These are phyloP conservation scores for Aureobasidium uvarum DNA, from an alignment of 2,329 filamentous ascomycete species.

Conservation along the genomic window DNA sequence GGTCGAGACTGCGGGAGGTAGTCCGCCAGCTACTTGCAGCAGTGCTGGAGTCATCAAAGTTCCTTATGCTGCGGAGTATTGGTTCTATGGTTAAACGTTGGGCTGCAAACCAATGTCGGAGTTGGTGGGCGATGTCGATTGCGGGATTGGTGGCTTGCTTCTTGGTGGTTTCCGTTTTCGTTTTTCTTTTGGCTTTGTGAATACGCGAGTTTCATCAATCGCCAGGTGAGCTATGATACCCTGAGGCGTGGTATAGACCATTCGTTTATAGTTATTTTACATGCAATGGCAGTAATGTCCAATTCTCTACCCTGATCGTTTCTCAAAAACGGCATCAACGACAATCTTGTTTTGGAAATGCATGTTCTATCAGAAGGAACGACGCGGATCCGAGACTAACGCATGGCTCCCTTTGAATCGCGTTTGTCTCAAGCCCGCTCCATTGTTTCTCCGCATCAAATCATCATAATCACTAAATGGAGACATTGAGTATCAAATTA, in stretches of 20 bases:
- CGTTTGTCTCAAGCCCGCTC: background rate
- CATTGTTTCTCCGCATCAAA: background rate
- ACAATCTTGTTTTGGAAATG: no score
- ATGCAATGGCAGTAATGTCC: background rate
- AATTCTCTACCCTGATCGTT: background rate
- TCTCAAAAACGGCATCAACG: no score
- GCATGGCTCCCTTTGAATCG: background rate
- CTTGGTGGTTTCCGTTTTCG: background rate
- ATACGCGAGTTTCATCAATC: background rate
- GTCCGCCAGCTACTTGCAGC: slow-evolving; percentile 43
- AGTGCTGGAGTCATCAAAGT: slow-evolving; percentile 39
- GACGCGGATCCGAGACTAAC: background rate
- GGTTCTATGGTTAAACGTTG: slow-evolving; percentile 44
- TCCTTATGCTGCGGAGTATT: slow-evolving; percentile 50
- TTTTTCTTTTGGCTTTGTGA: background rate
- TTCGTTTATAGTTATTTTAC: background rate
- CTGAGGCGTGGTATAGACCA: slow-evolving; percentile 1
- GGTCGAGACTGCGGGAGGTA: slow-evolving; percentile 50
- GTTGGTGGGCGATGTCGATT: background rate
- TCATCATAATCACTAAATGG: background rate
- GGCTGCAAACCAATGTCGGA: background rate
- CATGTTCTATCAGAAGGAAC: no score
- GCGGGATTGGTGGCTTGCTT: background rate
- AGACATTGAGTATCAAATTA: no score
- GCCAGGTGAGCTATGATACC: background rate